Evolutionary conservation across 208 protist species (phyloP).

Genomic region (Herpetomonas samuelpessoai): DNA sequence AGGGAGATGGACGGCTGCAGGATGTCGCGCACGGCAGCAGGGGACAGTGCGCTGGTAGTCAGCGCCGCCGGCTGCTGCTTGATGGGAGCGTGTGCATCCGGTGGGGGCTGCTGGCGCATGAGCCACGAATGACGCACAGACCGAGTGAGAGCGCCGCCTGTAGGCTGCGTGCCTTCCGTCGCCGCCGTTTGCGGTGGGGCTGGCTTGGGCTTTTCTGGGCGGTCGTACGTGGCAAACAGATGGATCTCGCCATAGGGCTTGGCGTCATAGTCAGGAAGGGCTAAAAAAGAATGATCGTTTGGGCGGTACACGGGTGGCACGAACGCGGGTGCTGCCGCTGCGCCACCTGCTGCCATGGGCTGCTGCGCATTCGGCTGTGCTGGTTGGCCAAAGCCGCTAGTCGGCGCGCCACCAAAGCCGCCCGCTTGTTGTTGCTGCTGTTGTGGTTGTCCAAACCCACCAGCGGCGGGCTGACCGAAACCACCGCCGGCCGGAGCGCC

Average conservation of each 20-base stretch:
- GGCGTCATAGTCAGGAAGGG: slow-evolving; percentile 71
- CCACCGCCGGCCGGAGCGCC: slow-evolving; percentile 5
- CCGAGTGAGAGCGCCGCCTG: not conserved
- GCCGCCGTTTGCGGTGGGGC: slow-evolving; percentile 16
- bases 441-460: not conserved
- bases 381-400: not conserved
- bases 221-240: slow-evolving; percentile 69
- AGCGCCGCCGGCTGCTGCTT: slow-evolving; percentile 55
- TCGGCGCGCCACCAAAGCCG: not conserved
- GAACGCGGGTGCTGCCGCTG: not conserved
- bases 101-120: slow-evolving; percentile 5
- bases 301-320: slow-evolving; percentile 19
- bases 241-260: slow-evolving; percentile 78
- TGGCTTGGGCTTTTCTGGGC: slow-evolving; percentile 23
- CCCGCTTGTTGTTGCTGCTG: slow-evolving; percentile 3
- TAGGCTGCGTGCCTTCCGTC: slow-evolving; percentile 14
- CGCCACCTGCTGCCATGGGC: not conserved
- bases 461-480: not conserved
- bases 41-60: slow-evolving; percentile 42
- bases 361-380: not conserved
- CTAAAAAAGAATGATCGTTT: slow-evolving; percentile 52
- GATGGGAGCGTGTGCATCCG: slow-evolving; percentile 5
- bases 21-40: slow-evolving; percentile 59
- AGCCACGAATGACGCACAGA: slow-evolving; percentile 14
- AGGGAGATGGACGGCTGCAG: slow-evolving; percentile 40